Percentiles rank a stretch among this genome's conserved stretches.
These are phyloP conservation scores for Magnaporthiopsis poae DNA, from an alignment of 2,329 filamentous ascomycete genomes.

Conservation along the genomic window DNA sequence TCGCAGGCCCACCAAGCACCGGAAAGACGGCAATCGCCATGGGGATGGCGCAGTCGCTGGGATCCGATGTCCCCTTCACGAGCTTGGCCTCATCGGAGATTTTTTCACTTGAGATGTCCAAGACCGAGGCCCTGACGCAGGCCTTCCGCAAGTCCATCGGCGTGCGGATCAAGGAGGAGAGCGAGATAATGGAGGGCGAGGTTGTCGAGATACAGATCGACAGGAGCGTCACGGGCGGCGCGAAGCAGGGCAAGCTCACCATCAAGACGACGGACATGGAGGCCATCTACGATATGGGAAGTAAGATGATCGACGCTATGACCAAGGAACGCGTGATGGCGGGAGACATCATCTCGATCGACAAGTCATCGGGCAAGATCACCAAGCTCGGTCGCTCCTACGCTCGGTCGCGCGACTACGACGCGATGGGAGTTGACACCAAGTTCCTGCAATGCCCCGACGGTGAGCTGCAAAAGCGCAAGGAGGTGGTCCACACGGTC, in stretches of 20 bases:
- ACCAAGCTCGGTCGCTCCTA: slow-evolving; percentile 93
- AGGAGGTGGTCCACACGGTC: slow-evolving; percentile 94
- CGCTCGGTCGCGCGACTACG: slow-evolving; percentile 90
- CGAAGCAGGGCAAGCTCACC: slow-evolving; percentile 97
- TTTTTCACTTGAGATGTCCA: slow-evolving; percentile 98
- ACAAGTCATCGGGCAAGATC: slow-evolving; percentile 97
- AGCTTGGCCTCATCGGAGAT: slow-evolving; percentile 93
- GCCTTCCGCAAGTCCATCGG: slow-evolving; percentile 98
- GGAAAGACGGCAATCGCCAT: slow-evolving; percentile 98
- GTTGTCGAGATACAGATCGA: slow-evolving; percentile 99
- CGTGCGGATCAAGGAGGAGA: slow-evolving; percentile 96
- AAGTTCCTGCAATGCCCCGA: slow-evolving; percentile 97
- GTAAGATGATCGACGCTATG: slow-evolving; percentile 99
- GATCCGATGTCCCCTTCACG: slow-evolving; percentile 89
- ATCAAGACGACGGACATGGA: slow-evolving; percentile 99
- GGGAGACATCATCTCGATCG: slow-evolving; percentile 94
- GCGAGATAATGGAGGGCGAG: slow-evolving; percentile 97
- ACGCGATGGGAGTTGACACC: slow-evolving; percentile 96
- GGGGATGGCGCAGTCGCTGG: slow-evolving; percentile 95
- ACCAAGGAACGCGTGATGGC: slow-evolving; percentile 99
- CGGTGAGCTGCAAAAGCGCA: slow-evolving; percentile 91
- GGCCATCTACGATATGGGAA: slow-evolving; percentile 98
- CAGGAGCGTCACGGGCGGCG: slow-evolving; percentile 86
- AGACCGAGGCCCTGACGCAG: slow-evolving; percentile 94
- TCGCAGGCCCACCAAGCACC: slow-evolving; percentile 90